Percentiles rank a stretch among this genome's conserved stretches.
Evolutionary conservation across 768 basidiomycete species (phyloP).

Genomic region (Baorangia bicolor): DNA sequence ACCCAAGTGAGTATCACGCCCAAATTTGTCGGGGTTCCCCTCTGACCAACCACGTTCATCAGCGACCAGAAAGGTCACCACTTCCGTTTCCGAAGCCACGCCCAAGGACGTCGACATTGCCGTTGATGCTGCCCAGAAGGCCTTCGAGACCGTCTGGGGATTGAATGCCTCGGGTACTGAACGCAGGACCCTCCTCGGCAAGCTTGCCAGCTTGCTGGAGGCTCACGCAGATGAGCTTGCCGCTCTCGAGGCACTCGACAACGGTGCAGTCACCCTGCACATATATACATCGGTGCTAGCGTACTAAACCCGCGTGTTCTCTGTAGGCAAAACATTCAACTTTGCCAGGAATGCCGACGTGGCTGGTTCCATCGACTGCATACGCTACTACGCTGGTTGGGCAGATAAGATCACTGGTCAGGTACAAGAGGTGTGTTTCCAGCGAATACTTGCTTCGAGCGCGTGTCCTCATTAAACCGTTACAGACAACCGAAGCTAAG

Average conservation of each 20-base stretch:
- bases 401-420: conserved; percentile 83
- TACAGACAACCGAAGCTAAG: conserved; percentile 29
- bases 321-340: conserved; percentile 53
- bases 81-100: conserved; percentile 54
- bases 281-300: neutral
- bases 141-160: conserved; percentile 67
- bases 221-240: conserved; percentile 60
- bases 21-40: neutral
- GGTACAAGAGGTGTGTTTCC: conserved; percentile 52
- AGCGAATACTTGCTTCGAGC: too few species aligned
- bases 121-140: conserved; percentile 63
- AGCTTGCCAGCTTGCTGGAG: conserved; percentile 67
- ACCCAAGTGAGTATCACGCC: conserved; percentile 42
- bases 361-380: conserved; percentile 24
- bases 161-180: conserved; percentile 50
- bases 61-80: conserved; percentile 67
- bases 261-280: conserved; percentile 37
- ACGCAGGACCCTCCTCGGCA: conserved; percentile 56
- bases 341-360: conserved; percentile 53
- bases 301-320: neutral
- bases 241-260: conserved; percentile 72
- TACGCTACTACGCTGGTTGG: conserved; percentile 87
- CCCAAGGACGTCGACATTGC: conserved; percentile 74
- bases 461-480: neutral
- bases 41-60: neutral